These are phyloP conservation scores for Chenopodium berlandieri DNA, from an alignment of 148 eudicot species.

Conservation along the genomic window DNA sequence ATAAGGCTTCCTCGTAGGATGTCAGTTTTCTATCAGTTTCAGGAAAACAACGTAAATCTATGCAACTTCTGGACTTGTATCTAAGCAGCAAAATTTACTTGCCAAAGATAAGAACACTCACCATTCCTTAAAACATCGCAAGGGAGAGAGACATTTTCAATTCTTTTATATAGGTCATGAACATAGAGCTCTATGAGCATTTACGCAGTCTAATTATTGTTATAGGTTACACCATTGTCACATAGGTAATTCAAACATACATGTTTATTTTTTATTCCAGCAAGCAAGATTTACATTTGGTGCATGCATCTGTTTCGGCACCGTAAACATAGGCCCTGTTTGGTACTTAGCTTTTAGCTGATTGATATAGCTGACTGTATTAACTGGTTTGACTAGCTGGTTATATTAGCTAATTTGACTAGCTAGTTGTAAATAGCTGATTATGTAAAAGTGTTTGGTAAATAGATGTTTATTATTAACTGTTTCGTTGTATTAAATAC, in stretches of 20 bases:
- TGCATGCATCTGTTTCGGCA: neutral
- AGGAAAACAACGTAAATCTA: neutral
- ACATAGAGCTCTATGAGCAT: neutral
- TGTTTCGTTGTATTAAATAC: no score
- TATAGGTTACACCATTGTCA: neutral
- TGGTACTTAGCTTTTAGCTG: no score
- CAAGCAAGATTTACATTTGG: neutral
- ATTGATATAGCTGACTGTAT: no score
- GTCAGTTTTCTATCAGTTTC: neutral
- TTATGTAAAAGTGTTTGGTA: no score
- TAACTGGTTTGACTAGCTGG: no score
- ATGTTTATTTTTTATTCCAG: no score
- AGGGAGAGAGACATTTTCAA: neutral
- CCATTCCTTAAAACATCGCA: neutral
- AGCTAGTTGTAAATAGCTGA: no score
- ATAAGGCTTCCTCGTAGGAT: neutral
- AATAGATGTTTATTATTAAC: no score
- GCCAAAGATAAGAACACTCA: neutral
- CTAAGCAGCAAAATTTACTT: neutral
- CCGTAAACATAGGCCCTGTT: neutral
- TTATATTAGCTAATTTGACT: no score
- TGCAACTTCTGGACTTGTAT: neutral
- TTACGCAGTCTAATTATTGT: neutral
- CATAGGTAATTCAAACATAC: no score
- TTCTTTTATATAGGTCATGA: neutral